These are phyloP conservation scores for Trametes elegans DNA, from an alignment of 768 basidiomycete species.

Conservation along the genomic window DNA sequence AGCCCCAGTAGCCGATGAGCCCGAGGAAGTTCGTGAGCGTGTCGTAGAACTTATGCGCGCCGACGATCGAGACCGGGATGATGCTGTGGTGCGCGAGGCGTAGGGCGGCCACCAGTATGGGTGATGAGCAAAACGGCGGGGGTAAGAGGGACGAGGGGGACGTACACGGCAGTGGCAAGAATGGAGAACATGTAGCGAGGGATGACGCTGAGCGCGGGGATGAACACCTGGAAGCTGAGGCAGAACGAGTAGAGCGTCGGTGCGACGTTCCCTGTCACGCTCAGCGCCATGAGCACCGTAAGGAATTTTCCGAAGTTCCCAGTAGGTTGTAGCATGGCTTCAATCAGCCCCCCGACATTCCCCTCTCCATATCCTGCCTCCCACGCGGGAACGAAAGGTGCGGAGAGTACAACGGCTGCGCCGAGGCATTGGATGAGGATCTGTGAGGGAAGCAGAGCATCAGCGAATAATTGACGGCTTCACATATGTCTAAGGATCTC, in stretches of 20 bases:
- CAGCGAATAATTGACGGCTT: too few species aligned
- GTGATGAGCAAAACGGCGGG: too few species aligned
- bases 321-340: constrained; percentile 57
- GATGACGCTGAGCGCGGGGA: constrained; percentile 54
- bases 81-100: constrained; percentile 40
- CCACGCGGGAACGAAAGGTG: constrained; percentile 56
- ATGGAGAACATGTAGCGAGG: constrained; percentile 72
- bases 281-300: constrained; percentile 69
- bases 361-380: constrained; percentile 48
- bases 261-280: constrained; percentile 77
- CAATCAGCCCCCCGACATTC: constrained; percentile 61
- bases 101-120: not conserved
- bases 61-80: constrained; percentile 69
- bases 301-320: constrained; percentile 71
- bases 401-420: constrained; percentile 61
- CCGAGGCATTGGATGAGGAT: constrained; percentile 55
- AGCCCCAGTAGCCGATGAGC: constrained; percentile 49
- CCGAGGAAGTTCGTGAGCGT: constrained; percentile 67
- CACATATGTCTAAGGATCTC: constrained; percentile 31
- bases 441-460: too few species aligned
- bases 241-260: constrained; percentile 81
- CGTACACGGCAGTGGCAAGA: constrained; percentile 64
- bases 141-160: too few species aligned
- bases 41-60: constrained; percentile 60
- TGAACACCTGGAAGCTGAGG: constrained; percentile 67